These are phyloP conservation scores for Podaxis pistillaris DNA, from an alignment of 768 basidiomycete genomes.

Conservation along the genomic window DNA sequence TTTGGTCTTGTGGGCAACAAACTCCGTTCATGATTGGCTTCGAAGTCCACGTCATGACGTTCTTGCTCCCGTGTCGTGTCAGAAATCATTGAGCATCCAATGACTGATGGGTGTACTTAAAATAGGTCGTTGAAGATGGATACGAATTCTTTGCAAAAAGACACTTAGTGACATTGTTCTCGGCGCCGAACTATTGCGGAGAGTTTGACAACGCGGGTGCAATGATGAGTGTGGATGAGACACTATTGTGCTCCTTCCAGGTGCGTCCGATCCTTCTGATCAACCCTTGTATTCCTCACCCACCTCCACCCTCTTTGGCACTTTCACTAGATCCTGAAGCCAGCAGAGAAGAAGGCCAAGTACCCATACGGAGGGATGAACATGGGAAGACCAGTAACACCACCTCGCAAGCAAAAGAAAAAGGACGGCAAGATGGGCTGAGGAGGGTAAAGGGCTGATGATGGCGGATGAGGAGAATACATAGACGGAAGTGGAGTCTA, in stretches of 20 bases:
- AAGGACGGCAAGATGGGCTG: slow-evolving; percentile 70
- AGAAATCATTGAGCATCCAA: not conserved
- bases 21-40: not conserved
- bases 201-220: slow-evolving; percentile 99
- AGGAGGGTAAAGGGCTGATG: slow-evolving; percentile 5
- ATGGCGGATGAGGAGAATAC: slow-evolving; percentile 18
- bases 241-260: slow-evolving; percentile 96
- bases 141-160: slow-evolving; percentile 99
- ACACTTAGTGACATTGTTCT: slow-evolving; percentile 95
- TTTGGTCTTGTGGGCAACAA: not conserved
- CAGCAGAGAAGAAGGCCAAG: slow-evolving; percentile 98
- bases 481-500: not conserved
- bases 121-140: slow-evolving; percentile 94
- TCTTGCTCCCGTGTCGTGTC: not conserved
- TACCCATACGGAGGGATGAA: slow-evolving; percentile 87
- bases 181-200: slow-evolving; percentile 92
- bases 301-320: not conserved
- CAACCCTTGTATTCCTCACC: not conserved
- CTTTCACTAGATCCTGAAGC: slow-evolving; percentile 85
- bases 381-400: slow-evolving; percentile 87
- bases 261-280: slow-evolving; percentile 36
- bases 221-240: slow-evolving; percentile 99
- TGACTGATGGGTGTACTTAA: slow-evolving; percentile 6
- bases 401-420: slow-evolving; percentile 97
- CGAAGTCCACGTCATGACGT: not conserved